A percentile compares a stretch with the other conserved stretches of the same genome.
Conservation (phyloP, 2,329 filamentous ascomycete genomes). For the Cladosporium sp. region DNA sequence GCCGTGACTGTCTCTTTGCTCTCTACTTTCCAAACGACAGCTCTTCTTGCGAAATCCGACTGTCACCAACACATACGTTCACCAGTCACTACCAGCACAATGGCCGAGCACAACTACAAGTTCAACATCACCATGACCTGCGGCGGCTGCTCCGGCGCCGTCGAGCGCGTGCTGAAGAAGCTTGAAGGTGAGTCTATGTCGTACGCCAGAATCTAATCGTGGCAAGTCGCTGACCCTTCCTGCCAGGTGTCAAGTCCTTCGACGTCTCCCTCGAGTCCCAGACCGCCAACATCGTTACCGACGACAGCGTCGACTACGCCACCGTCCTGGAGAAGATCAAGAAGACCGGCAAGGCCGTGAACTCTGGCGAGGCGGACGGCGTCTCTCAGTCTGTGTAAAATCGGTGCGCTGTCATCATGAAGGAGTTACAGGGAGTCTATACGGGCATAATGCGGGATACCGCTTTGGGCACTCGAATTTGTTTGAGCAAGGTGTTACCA, state of each 20-base stretch:
- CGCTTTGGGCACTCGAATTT: neutral
- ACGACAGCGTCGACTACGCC: conserved; percentile 64
- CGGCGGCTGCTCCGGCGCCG: conserved; percentile 89
- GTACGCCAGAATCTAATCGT: neutral
- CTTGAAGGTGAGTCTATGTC: conserved; percentile 28
- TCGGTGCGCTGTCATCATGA: neutral
- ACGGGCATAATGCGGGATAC: neutral
- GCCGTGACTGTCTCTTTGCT: neutral
- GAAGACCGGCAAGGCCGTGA: conserved; percentile 94
- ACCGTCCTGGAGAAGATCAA: conserved; percentile 80
- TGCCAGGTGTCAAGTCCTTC: conserved; percentile 76
- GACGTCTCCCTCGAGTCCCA: conserved; percentile 83
- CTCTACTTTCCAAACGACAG: neutral
- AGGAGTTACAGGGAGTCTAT: neutral
- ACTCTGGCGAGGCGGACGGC: conserved; percentile 66
- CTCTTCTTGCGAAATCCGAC: neutral
- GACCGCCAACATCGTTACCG: conserved; percentile 69
- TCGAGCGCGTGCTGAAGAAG: conserved; percentile 87
- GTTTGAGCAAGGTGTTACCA: neutral
- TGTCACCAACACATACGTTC: neutral
- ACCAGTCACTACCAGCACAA: conserved; percentile 34
- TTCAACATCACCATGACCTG: conserved; percentile 94
- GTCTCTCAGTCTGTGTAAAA: conserved; percentile 33
- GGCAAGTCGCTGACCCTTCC: neutral
- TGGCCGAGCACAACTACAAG: conserved; percentile 85